Conservation (phyloP, 192 early-diverging fungal genomes). For the Backusella luteola region DNA sequence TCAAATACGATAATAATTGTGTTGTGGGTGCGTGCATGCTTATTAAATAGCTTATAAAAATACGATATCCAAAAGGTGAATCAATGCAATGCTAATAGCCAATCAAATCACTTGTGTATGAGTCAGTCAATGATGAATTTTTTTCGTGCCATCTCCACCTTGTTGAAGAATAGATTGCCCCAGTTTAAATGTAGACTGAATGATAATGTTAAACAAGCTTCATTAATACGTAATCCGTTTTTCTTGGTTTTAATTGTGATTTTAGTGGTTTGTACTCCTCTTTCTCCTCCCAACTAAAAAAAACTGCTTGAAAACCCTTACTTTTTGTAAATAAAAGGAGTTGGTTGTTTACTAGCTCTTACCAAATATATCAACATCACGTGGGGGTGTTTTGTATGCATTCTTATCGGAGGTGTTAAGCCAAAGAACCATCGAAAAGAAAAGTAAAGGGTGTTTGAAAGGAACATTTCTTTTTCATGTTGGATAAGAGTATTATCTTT, state of each 20-base stretch:
- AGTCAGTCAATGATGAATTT: background rate
- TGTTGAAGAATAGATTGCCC: background rate
- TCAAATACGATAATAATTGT: background rate
- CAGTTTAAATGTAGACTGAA: background rate
- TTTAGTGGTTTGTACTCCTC: background rate
- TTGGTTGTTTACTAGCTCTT: background rate
- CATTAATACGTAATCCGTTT: background rate
- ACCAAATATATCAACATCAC: too few species aligned
- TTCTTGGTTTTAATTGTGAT: background rate
- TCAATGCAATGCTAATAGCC: background rate
- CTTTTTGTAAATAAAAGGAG: background rate
- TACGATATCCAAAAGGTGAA: background rate
- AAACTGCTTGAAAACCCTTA: background rate
- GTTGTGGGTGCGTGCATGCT: background rate
- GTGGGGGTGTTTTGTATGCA: background rate
- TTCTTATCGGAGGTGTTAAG: background rate
- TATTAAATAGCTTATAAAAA: background rate
- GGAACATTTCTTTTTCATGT: background rate
- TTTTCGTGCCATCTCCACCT: background rate
- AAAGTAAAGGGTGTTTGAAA: background rate
- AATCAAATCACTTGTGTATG: background rate
- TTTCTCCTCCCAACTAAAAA: background rate
- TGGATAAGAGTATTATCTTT: too few species aligned
- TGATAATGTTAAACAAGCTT: background rate
- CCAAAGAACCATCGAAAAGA: background rate